Conservation (phyloP, 768 basidiomycete species). For the Pulveroboletus sp. region DNA sequence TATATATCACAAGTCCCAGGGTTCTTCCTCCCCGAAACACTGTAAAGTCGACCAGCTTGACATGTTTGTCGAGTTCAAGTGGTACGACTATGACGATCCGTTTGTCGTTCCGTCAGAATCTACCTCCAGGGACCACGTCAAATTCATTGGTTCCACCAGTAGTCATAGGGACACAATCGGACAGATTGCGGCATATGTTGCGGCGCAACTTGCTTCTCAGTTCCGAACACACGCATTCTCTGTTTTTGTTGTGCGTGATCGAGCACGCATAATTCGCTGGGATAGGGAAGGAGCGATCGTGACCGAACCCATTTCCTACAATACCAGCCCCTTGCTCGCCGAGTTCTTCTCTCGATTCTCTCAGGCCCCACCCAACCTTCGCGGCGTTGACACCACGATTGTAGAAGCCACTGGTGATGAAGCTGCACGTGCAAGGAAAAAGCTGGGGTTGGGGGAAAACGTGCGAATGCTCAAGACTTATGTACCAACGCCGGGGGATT, state of each 20-base stretch:
- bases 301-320: slow-evolving; percentile 23
- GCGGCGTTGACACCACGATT: slow-evolving; percentile 23
- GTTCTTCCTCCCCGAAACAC: too few species aligned
- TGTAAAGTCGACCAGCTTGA: not conserved
- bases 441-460: not conserved
- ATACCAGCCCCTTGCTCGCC: not conserved
- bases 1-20: not conserved
- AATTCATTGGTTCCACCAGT: too few species aligned
- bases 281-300: slow-evolving; percentile 32
- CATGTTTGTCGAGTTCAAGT: slow-evolving; percentile 10
- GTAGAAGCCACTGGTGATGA: not conserved
- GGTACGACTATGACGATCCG: not conserved
- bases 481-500: too few species aligned
- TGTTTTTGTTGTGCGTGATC: slow-evolving; percentile 20
- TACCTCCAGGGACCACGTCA: not conserved
- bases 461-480: too few species aligned
- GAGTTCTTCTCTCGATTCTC: slow-evolving; percentile 28
- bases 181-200: slow-evolving; percentile 24
- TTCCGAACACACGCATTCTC: slow-evolving; percentile 30
- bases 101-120: not conserved
- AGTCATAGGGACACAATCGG: too few species aligned
- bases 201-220: slow-evolving; percentile 21
- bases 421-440: not conserved
- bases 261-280: slow-evolving; percentile 31
- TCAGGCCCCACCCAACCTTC: slow-evolving; percentile 6